Conservation (phyloP, 805 yeast species). For the Wickerhamiella galacta region DNA sequence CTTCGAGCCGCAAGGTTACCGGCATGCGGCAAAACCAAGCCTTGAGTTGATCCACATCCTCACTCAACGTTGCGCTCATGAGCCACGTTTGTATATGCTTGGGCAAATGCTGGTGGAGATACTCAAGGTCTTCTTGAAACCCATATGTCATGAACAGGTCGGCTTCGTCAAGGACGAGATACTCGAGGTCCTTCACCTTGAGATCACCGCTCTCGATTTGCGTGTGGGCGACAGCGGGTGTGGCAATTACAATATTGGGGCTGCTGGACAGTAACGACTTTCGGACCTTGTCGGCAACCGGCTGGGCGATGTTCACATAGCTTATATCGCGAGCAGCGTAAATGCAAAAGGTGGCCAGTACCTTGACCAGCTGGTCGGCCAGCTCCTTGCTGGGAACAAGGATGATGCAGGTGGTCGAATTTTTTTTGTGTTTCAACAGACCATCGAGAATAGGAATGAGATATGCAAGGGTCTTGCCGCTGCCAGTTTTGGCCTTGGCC, state of each 20-base stretch:
- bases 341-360: constrained; percentile 47
- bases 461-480: constrained; percentile 91
- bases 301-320: constrained; percentile 48
- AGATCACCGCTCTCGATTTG: constrained; percentile 29
- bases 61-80: constrained; percentile 92
- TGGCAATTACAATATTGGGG: constrained; percentile 72
- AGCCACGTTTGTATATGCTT: constrained; percentile 63
- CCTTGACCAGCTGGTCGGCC: constrained; percentile 65
- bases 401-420: constrained; percentile 39
- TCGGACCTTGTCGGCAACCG: constrained; percentile 49
- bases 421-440: constrained; percentile 32
- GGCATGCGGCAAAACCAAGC: constrained; percentile 63
- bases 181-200: constrained; percentile 40
- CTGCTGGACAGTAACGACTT: constrained; percentile 49
- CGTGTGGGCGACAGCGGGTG: constrained; percentile 63
- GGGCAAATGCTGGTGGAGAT: constrained; percentile 47
- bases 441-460: constrained; percentile 72
- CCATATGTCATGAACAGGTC: constrained; percentile 84
- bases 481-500: constrained; percentile 89
- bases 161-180: constrained; percentile 84
- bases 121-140: constrained; percentile 65
- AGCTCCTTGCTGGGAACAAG: constrained; percentile 89
- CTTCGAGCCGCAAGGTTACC: constrained; percentile 64
- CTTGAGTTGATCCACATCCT: constrained; percentile 67
- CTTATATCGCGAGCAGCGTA: constrained; percentile 55